These are phyloP conservation scores for Neurospora discreta DNA, from an alignment of 495 filamentous ascomycete species.

Conservation along the genomic window DNA sequence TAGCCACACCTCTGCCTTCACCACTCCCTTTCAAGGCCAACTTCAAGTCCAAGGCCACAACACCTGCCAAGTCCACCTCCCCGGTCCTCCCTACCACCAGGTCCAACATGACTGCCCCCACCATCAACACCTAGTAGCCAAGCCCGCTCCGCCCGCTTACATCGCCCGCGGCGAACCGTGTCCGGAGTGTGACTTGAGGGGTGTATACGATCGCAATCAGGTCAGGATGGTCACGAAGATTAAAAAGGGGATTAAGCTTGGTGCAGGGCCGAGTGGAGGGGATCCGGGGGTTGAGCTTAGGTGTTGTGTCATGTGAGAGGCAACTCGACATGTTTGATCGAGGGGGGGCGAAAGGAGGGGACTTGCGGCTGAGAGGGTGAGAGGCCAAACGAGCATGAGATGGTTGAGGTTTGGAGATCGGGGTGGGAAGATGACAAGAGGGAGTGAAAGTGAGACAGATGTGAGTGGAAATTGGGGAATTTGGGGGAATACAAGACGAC, in stretches of 20 bases:
- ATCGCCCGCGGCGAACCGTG: constrained; percentile 11
- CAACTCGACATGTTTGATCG: too few relatives aligned
- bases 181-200: constrained; percentile 17
- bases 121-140: background rate
- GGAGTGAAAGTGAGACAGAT: too few relatives aligned
- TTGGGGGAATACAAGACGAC: background rate
- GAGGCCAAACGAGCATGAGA: too few relatives aligned
- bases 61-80: background rate
- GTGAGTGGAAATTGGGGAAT: too few relatives aligned
- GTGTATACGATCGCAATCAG: constrained; percentile 26
- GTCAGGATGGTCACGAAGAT: constrained; percentile 23
- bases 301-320: constrained; percentile 21
- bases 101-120: background rate
- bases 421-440: too few relatives aligned
- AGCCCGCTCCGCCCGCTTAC: constrained; percentile 11
- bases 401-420: too few relatives aligned
- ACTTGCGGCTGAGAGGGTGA: too few relatives aligned
- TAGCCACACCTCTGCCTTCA: background rate
- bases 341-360: background rate
- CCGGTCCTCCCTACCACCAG: background rate
- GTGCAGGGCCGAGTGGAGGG: constrained; percentile 21
- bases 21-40: background rate
- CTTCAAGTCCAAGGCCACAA: background rate
- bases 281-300: constrained; percentile 25
- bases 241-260: constrained; percentile 22